Evolutionary conservation across 106 monocot species (phyloP), one percentile per base, ranked within the genome.

Genomic region (Chionographis japonica): DNA sequence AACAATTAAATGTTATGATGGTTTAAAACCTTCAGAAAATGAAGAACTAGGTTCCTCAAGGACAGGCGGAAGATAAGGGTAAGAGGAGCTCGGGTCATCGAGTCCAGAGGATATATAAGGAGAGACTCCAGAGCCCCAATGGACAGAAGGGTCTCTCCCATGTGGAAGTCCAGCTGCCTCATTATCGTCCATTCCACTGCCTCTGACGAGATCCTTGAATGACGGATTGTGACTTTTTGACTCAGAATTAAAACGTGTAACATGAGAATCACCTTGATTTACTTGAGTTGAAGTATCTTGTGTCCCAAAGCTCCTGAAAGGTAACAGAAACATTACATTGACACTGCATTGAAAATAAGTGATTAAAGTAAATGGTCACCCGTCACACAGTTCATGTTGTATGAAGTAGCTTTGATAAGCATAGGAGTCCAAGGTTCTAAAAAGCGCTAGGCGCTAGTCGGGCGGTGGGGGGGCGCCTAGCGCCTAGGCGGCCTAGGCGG

Each of bases 1-100:
- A 58, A 12, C 39, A 40, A 8, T 52, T 8, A 27, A 27, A 27
- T 36, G 20, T 11, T 17, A 17, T 6, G 56, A 66, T 19, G 13
- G 40, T 59, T 35, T 55, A 58, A 4, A 14, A 93, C 98, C 98
- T 93, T 99, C 98, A 73, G 98, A 99, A 74, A 93, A 83, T 40
- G 98, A 99, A 74, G 98, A 99, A 60, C 77, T 68, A 20, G 90
- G 98, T 70, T 99, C 93, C 68, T 99, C 98, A 75, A 80, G 82
- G 19, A 99, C 98, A 8, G 93, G 74, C 65, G 98, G 93, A 70
- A 98, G 81, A 77, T 93, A 84, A 68, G 82, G 87, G 68, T 73
- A 93, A 10, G 84, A 72, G 7, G 81, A 67, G 60, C 83, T 86
- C 38, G 72, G 62, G 37, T 92, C 90, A 52, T 93, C 92, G 52